Percentiles rank a stretch among this genome's conserved stretches.
Evolutionary conservation across 1,284 basidiomycete genomes (phyloP).

Genomic region (Puccinia triticina): DNA sequence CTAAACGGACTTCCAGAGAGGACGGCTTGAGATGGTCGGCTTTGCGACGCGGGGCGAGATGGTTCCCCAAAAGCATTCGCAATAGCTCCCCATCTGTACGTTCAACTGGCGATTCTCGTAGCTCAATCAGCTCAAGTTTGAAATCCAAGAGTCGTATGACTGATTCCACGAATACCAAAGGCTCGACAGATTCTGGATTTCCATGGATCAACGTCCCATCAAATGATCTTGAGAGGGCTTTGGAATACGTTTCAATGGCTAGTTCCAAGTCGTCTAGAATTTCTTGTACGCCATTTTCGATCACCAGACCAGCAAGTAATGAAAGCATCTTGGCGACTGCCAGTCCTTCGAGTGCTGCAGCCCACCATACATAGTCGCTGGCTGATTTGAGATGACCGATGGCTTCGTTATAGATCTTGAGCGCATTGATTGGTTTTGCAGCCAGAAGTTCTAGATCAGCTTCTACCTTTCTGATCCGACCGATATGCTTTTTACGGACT

Average conservation of each 20-base stretch:
- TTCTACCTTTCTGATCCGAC: conserved; percentile 42
- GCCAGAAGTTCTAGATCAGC: conserved; percentile 39
- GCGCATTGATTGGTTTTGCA: conserved; percentile 19
- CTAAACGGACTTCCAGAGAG: background rate
- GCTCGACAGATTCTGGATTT: conserved; percentile 23
- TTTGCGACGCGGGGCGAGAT: background rate
- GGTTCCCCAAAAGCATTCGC: conserved; percentile 15
- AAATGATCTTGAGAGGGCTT: conserved; percentile 28
- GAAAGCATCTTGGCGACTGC: conserved; percentile 24
- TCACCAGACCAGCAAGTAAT: background rate
- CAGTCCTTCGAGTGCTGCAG: conserved; percentile 37
- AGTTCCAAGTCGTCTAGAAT: conserved; percentile 23
- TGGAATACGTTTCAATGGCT: conserved; percentile 34
- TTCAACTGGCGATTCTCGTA: background rate
- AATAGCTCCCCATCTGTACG: conserved; percentile 1
- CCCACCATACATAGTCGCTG: conserved; percentile 40
- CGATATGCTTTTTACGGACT: conserved; percentile 26
- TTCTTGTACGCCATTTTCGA: conserved; percentile 35
- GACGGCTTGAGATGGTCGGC: background rate
- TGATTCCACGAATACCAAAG: conserved; percentile 38
- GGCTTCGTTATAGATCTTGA: conserved; percentile 38
- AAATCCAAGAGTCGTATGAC: conserved; percentile 28
- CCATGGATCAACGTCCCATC: background rate
- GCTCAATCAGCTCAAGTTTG: conserved; percentile 7
- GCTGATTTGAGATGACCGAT: conserved; percentile 7